These are phyloP conservation scores for Silene vulgaris DNA, from an alignment of 179 eudicot species.

Conservation along the genomic window DNA sequence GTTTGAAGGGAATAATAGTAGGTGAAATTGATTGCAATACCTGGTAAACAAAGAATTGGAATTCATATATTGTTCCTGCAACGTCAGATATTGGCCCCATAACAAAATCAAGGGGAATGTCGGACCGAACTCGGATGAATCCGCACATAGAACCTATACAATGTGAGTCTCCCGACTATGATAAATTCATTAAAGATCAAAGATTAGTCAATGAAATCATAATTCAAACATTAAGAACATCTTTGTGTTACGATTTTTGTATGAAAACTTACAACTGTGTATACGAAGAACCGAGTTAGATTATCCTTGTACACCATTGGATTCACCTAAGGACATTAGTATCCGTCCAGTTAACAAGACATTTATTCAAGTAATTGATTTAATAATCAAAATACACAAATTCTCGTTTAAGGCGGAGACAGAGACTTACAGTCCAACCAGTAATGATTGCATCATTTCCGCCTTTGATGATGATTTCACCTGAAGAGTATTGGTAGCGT, in stretches of 20 bases:
- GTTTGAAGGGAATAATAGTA: too few relatives aligned
- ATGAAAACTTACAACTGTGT: conserved; percentile 22
- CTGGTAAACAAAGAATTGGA: conserved; percentile 20
- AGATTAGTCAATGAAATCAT: not conserved
- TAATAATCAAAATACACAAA: too few relatives aligned
- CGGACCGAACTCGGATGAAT: conserved; percentile 19
- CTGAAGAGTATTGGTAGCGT: conserved; percentile 24
- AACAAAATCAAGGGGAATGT: conserved; percentile 19
- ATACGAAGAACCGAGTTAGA: conserved; percentile 25
- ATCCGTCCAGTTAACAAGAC: too few relatives aligned
- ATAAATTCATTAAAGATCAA: not conserved
- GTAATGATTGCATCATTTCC: conserved; percentile 18
- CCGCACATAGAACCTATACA: conserved; percentile 24
- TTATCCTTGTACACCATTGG: conserved; percentile 23
- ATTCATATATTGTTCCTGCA: not conserved
- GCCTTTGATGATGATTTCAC: conserved; percentile 28
- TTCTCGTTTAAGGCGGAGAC: too few relatives aligned
- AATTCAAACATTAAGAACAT: not conserved
- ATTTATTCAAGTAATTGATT: too few relatives aligned
- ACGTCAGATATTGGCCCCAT: not conserved
- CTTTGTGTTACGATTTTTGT: not conserved
- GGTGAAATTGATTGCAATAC: not conserved
- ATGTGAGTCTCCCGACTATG: conserved; percentile 18
- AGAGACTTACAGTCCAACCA: conserved; percentile 31
- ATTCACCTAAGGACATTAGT: conserved; percentile 22